Percentiles rank a stretch among this genome's conserved stretches.
Evolutionary conservation across 495 filamentous ascomycete genomes (phyloP).

Genomic region (Filosporella fistucella): DNA sequence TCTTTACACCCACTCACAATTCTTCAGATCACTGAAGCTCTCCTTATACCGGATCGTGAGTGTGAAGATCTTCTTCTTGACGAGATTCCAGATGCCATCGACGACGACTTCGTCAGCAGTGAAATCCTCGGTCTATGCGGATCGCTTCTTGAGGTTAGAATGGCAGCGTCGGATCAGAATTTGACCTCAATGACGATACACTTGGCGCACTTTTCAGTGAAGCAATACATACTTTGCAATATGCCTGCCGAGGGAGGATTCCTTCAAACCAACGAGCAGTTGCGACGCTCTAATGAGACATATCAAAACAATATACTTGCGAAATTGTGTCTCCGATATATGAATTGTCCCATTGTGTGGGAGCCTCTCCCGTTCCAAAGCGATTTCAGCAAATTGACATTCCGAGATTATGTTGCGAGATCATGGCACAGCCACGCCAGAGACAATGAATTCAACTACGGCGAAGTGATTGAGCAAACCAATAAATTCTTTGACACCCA

Average conservation of each 20-base stretch:
- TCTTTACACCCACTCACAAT: slow-evolving; percentile 23
- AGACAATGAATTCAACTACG: slow-evolving; percentile 1
- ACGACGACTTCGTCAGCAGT: slow-evolving; percentile 23
- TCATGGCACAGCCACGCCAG: slow-evolving; percentile 14
- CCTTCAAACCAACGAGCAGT: slow-evolving; percentile 5
- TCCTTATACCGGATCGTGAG: slow-evolving; percentile 17
- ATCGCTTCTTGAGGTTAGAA: slow-evolving; percentile 24
- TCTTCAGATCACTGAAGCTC: slow-evolving; percentile 24
- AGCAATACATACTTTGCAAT: slow-evolving; percentile 22
- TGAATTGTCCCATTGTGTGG: slow-evolving; percentile 8
- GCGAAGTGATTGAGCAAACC: slow-evolving; percentile 5
- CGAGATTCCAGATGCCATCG: slow-evolving; percentile 20
- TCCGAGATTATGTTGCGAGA: slow-evolving; percentile 16
- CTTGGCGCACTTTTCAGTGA: slow-evolving; percentile 26
- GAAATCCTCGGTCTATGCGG: slow-evolving; percentile 25
- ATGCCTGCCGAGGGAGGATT: neutral
- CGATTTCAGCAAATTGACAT: no score
- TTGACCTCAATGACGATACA: slow-evolving; percentile 19
- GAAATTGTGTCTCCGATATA: slow-evolving; percentile 20
- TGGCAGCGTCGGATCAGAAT: neutral
- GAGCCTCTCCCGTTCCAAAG: neutral
- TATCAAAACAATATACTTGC: slow-evolving; percentile 16
- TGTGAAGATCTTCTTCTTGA: slow-evolving; percentile 17
- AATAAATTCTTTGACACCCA: slow-evolving; percentile 11
- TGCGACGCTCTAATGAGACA: slow-evolving; percentile 8